A percentile compares a stretch with the other conserved stretches of the same genome.
These are phyloP conservation scores for Themeda triandra DNA, from an alignment of 176 grass and related monocot genomes.

Conservation along the genomic window DNA sequence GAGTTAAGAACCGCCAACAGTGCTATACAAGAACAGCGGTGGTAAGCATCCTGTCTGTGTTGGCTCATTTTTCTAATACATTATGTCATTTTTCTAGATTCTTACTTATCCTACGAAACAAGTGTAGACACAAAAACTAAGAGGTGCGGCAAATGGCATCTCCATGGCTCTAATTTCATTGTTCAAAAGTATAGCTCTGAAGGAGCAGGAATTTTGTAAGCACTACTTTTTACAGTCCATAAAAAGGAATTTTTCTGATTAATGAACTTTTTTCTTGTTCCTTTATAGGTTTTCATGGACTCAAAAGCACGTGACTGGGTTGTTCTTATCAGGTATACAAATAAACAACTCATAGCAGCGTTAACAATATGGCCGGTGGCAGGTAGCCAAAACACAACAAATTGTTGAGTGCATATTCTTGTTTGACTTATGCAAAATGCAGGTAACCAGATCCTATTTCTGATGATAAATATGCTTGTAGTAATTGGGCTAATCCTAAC, in stretches of 20 bases:
- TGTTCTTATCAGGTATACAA: conserved; percentile 43
- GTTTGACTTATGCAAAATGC: conserved; percentile 11
- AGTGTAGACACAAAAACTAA: conserved; percentile 55
- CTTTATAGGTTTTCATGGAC: conserved; percentile 54
- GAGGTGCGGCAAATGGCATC: conserved; percentile 71
- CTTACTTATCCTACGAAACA: conserved; percentile 14
- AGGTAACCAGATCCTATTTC: conserved; percentile 65
- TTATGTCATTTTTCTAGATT: background rate
- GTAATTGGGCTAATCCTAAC: conserved; percentile 25
- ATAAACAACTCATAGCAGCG: conserved; percentile 4
- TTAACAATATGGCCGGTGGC: background rate
- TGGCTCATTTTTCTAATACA: background rate
- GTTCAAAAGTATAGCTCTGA: conserved; percentile 45
- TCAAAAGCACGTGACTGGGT: conserved; percentile 34
- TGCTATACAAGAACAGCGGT: conserved; percentile 69
- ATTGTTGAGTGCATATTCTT: background rate
- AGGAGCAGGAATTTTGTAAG: conserved; percentile 56
- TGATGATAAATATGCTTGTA: conserved; percentile 29
- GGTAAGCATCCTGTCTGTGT: conserved; percentile 23
- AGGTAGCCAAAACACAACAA: background rate
- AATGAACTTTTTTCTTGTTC: background rate
- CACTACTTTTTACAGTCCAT: background rate
- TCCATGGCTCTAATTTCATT: conserved; percentile 64
- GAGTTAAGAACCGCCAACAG: no score
- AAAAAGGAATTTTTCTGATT: background rate